phyloP scores from a whole-genome alignment of 2,329 filamentous ascomycete species.

The Aspergillus ruber region DNA sequence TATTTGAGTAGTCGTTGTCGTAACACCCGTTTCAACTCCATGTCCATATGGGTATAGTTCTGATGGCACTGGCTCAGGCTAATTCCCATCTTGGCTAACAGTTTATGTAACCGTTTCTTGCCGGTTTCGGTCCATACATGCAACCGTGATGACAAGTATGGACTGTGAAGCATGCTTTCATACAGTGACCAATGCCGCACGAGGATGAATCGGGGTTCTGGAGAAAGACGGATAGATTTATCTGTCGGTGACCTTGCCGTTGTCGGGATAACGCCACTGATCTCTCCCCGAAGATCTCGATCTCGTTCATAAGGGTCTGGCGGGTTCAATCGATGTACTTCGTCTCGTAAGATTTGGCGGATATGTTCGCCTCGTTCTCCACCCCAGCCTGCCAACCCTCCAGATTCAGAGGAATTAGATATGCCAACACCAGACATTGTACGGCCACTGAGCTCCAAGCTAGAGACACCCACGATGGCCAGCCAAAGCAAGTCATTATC shows the following conservation, averaged over 20 bases:
- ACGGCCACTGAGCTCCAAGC: conserved; percentile 82
- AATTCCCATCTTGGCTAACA: conserved; percentile 96
- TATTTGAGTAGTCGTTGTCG: conserved; percentile 83
- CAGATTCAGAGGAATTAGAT: conserved; percentile 50
- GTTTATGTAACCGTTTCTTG: conserved; percentile 80
- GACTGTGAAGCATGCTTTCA: conserved; percentile 96
- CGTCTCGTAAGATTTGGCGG: conserved; percentile 79
- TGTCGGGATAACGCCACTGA: conserved; percentile 77
- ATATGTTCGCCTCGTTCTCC: conserved; percentile 76
- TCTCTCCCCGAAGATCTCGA: conserved; percentile 60
- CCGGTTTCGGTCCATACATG: conserved; percentile 93
- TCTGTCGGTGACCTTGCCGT: conserved; percentile 85
- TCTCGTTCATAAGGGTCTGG: conserved; percentile 54
- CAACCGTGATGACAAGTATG: conserved; percentile 82
- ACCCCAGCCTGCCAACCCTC: conserved; percentile 65
- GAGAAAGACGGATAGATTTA: conserved; percentile 82
- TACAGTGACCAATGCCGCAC: conserved; percentile 96
- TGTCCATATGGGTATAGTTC: conserved; percentile 97
- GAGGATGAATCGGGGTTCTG: conserved; percentile 86
- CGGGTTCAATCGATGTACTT: conserved; percentile 88
- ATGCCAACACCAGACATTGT: conserved; percentile 70
- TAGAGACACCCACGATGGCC: conserved; percentile 89
- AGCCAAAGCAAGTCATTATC: conserved; percentile 96
- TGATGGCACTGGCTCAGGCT: conserved; percentile 90
- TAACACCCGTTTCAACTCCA: conserved; percentile 84